phyloP scores from a whole-genome alignment of 2,329 filamentous ascomycete species.

The Thelonectria olida region DNA sequence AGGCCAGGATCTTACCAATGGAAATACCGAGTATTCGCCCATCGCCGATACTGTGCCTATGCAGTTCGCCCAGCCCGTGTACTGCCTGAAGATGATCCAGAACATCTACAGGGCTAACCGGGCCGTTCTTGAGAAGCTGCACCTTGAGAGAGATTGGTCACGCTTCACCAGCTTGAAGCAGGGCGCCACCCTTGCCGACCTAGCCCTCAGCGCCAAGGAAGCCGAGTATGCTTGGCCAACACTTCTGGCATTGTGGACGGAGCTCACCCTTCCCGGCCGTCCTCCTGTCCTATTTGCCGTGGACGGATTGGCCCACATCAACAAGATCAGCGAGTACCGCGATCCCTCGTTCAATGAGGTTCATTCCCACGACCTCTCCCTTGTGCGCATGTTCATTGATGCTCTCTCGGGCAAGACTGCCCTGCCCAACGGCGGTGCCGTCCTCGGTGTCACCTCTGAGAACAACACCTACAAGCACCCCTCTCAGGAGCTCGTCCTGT shows the following conservation, averaged over 20 bases:
- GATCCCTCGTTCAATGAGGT: conserved; percentile 75
- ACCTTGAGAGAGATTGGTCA: conserved; percentile 55
- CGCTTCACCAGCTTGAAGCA: conserved; percentile 57
- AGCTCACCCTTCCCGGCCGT: conserved; percentile 68
- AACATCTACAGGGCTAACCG: conserved; percentile 79
- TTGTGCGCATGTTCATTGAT: conserved; percentile 79
- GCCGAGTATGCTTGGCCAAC: conserved; percentile 81
- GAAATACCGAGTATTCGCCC: conserved; percentile 81
- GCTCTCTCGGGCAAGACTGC: conserved; percentile 69
- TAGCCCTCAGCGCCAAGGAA: conserved; percentile 77
- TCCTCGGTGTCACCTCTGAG: conserved; percentile 78
- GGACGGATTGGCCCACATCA: conserved; percentile 84
- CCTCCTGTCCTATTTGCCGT: conserved; percentile 76
- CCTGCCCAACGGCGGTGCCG: conserved; percentile 78
- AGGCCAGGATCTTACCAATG: conserved; percentile 83
- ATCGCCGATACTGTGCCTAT: conserved; percentile 66
- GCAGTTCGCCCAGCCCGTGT: conserved; percentile 81
- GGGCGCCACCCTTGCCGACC: conserved; percentile 71
- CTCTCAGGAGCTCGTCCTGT: conserved; percentile 75
- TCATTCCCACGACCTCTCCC: conserved; percentile 84
- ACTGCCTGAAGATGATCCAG: conserved; percentile 77
- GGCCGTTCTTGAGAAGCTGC: conserved; percentile 64
- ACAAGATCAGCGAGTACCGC: conserved; percentile 81
- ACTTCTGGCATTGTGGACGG: conserved; percentile 82
- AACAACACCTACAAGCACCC: conserved; percentile 74